Evolutionary conservation across 2,329 filamentous ascomycete species (phyloP).

Genomic region (Sporothrix brasiliensis): DNA sequence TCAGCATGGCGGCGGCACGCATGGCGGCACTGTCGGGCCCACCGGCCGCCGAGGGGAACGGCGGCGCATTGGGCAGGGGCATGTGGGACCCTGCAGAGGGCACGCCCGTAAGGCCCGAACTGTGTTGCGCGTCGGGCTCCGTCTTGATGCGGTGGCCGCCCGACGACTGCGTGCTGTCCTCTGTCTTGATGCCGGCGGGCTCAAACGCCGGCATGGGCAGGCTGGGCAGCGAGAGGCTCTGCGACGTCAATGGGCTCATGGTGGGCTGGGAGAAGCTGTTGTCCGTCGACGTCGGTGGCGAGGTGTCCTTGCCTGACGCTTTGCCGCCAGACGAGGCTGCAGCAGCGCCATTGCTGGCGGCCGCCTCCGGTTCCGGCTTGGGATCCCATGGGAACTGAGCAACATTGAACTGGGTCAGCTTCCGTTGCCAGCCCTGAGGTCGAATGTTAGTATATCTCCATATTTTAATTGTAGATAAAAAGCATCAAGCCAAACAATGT

Average conservation of each 20-base stretch:
- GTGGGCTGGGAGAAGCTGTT: constrained; percentile 43
- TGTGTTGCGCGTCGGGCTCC: constrained; percentile 32
- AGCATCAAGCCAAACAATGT: background rate
- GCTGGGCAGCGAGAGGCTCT: constrained; percentile 40
- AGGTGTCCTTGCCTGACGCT: constrained; percentile 36
- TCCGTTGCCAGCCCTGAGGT: constrained; percentile 86
- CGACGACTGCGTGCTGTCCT: constrained; percentile 19
- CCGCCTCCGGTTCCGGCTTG: constrained; percentile 62
- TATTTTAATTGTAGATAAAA: background rate
- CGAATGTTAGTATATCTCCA: constrained; percentile 24
- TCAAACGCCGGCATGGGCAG: constrained; percentile 39
- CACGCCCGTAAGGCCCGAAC: constrained; percentile 5
- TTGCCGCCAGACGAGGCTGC: background rate
- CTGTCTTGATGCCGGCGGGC: constrained; percentile 16
- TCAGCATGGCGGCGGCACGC: constrained; percentile 60
- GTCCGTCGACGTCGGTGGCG: constrained; percentile 26
- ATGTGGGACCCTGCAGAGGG: constrained; percentile 5
- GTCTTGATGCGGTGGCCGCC: constrained; percentile 37
- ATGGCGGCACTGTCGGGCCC: constrained; percentile 50
- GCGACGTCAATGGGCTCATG: constrained; percentile 44
- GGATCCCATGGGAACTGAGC: constrained; percentile 96
- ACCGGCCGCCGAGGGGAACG: constrained; percentile 39
- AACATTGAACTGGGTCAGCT: constrained; percentile 80
- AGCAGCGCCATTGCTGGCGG: constrained; percentile 41
- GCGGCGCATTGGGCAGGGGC: constrained; percentile 40